phyloP scores from a whole-genome alignment of 2,329 filamentous ascomycete genomes.

The Erysiphe pulchra region DNA sequence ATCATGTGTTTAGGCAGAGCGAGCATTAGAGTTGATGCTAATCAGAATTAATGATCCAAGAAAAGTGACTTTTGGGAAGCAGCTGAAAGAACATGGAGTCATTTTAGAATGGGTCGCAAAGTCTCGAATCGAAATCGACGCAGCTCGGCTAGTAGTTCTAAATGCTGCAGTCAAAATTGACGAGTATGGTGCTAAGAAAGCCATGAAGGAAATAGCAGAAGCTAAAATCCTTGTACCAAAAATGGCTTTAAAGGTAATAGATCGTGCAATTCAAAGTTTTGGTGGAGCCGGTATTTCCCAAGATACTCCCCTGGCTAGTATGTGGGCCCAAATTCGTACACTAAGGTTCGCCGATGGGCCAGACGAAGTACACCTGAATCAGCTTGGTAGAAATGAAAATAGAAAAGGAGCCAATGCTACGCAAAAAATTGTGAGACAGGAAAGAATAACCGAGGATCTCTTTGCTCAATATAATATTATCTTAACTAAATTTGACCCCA shows the following conservation, averaged over 20 bases:
- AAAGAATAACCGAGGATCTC: slow-evolving; percentile 36
- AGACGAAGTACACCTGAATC: slow-evolving; percentile 78
- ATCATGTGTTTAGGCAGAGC: slow-evolving; percentile 35
- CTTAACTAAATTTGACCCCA: slow-evolving; percentile 11
- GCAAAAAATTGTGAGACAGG: slow-evolving; percentile 36
- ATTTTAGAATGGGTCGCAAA: slow-evolving; percentile 88
- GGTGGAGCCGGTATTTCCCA: slow-evolving; percentile 79
- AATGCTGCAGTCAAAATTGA: slow-evolving; percentile 95
- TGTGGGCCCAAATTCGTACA: slow-evolving; percentile 63
- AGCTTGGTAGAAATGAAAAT: slow-evolving; percentile 62
- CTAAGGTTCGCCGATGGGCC: slow-evolving; percentile 77
- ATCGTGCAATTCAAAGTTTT: slow-evolving; percentile 81
- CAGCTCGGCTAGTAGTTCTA: slow-evolving; percentile 67
- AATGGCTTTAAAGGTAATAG: slow-evolving; percentile 64
- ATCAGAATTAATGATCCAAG: slow-evolving; percentile 75
- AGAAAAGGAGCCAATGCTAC: slow-evolving; percentile 35
- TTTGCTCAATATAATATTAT: slow-evolving; percentile 30
- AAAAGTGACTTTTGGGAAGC: slow-evolving; percentile 81
- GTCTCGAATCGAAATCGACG: slow-evolving; percentile 81
- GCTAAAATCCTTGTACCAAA: slow-evolving; percentile 80
- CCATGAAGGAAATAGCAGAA: slow-evolving; percentile 79
- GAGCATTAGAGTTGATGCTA: slow-evolving; percentile 82
- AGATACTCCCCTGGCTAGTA: slow-evolving; percentile 70
- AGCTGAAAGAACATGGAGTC: slow-evolving; percentile 68
- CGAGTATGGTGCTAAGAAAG: slow-evolving; percentile 62